Conservation (phyloP, 202 grass and related monocot genomes). For the Brachypodium distachyon region DNA sequence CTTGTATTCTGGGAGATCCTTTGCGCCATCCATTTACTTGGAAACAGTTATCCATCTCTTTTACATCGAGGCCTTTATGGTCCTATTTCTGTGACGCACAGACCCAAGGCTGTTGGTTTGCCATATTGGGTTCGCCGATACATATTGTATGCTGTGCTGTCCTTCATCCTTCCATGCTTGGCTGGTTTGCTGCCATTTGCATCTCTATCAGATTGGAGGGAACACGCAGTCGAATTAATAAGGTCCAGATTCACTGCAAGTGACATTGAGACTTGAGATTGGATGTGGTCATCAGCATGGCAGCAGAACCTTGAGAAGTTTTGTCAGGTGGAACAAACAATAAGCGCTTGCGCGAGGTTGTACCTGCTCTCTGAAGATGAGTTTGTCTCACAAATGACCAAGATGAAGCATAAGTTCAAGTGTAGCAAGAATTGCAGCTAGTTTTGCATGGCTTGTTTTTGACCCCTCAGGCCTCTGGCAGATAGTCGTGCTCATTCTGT, state of each 20-base stretch:
- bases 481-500: neutral
- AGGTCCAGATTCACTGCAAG: constrained; percentile 24
- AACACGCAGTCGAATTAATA: constrained; percentile 32
- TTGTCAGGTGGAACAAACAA: neutral
- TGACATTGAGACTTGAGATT: constrained; percentile 27
- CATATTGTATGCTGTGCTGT: constrained; percentile 45
- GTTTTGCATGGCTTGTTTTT: constrained; percentile 2
- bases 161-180: constrained; percentile 55
- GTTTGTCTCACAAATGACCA: neutral
- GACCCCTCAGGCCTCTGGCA: neutral
- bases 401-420: neutral
- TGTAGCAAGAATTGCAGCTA: neutral
- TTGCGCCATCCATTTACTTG: constrained; percentile 75
- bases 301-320: neutral
- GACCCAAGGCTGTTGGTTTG: constrained; percentile 12
- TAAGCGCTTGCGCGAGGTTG: neutral
- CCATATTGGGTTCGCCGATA: constrained; percentile 63
- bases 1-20: constrained; percentile 76
- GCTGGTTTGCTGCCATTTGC: constrained; percentile 87
- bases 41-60: constrained; percentile 55
- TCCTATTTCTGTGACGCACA: constrained; percentile 44
- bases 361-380: neutral
- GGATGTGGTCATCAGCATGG: constrained; percentile 1
- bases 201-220: constrained; percentile 55
- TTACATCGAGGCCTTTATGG: constrained; percentile 57